Conservation (phyloP, 257 asterid genomes). For the Salvia rosmarinus region DNA sequence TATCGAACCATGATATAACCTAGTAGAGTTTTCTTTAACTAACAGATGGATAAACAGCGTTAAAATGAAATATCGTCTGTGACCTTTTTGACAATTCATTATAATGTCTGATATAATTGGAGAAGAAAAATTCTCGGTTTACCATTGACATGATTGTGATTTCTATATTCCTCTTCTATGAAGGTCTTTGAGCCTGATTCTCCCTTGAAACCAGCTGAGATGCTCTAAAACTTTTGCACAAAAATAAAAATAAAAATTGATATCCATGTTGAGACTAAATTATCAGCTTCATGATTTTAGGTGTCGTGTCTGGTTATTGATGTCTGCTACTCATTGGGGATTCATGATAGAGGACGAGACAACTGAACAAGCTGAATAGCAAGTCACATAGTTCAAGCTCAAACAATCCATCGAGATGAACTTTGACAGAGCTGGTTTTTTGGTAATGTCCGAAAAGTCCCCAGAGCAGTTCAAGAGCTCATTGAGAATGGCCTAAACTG, state of each 20-base stretch:
- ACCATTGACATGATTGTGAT: background rate
- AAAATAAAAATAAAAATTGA: background rate
- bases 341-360: conserved; percentile 26
- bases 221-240: background rate
- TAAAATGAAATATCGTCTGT: background rate
- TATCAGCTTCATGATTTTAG: conserved; percentile 12
- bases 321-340: conserved; percentile 8
- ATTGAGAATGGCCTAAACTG: conserved; percentile 31
- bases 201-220: conserved; percentile 4
- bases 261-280: background rate
- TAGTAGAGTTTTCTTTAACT: too few relatives aligned
- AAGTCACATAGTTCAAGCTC: conserved; percentile 23
- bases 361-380: conserved; percentile 18
- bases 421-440: background rate
- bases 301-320: conserved; percentile 8
- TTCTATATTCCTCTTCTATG: background rate
- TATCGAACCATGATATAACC: too few relatives aligned
- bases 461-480: conserved; percentile 21
- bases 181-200: conserved; percentile 6
- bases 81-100: background rate
- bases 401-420: background rate
- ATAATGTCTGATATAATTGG: background rate
- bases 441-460: conserved; percentile 7
- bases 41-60: too few relatives aligned
- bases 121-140: background rate